Conservation (phyloP, 2,329 filamentous ascomycete genomes). For the Epichloe sibirici region DNA sequence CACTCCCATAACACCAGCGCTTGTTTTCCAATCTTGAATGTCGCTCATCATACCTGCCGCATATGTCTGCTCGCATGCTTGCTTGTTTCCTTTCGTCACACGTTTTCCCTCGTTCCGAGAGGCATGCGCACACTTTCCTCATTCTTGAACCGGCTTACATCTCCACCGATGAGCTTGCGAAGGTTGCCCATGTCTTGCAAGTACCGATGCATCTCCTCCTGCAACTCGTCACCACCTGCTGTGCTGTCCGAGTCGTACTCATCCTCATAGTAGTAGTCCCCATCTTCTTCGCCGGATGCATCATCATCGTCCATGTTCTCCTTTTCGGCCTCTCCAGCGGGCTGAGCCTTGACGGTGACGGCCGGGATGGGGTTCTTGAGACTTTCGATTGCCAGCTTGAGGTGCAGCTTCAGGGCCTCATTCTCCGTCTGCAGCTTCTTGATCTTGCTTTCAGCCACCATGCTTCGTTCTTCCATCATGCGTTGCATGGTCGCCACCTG, state of each 20-base stretch:
- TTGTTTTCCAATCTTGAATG: constrained; percentile 1
- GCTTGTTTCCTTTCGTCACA: constrained; percentile 9
- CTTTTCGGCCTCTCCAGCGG: constrained; percentile 13
- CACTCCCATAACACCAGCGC: constrained; percentile 7
- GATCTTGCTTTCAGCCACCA: constrained; percentile 90
- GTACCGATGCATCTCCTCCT: constrained; percentile 75
- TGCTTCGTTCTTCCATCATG: constrained; percentile 86
- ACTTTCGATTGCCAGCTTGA: constrained; percentile 75
- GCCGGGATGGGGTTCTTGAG: constrained; percentile 82
- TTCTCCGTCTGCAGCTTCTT: constrained; percentile 81
- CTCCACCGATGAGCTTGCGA: constrained; percentile 54
- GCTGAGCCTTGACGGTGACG: constrained; percentile 27
- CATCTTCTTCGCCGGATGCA: constrained; percentile 29
- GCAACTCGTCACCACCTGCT: constrained; percentile 49
- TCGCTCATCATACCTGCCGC: neutral
- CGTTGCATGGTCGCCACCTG: constrained; percentile 84
- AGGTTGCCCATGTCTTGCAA: constrained; percentile 70
- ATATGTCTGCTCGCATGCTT: neutral
- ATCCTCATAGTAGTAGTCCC: constrained; percentile 49
- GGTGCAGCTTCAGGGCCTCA: constrained; percentile 74
- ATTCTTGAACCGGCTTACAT: constrained; percentile 56
- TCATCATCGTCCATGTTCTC: constrained; percentile 20
- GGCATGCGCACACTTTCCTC: constrained; percentile 44
- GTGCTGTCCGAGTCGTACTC: constrained; percentile 36
- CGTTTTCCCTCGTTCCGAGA: constrained; percentile 32